Evolutionary conservation across 2,329 filamentous ascomycete species (phyloP).

Genomic region (Lecanicillium sp.): DNA sequence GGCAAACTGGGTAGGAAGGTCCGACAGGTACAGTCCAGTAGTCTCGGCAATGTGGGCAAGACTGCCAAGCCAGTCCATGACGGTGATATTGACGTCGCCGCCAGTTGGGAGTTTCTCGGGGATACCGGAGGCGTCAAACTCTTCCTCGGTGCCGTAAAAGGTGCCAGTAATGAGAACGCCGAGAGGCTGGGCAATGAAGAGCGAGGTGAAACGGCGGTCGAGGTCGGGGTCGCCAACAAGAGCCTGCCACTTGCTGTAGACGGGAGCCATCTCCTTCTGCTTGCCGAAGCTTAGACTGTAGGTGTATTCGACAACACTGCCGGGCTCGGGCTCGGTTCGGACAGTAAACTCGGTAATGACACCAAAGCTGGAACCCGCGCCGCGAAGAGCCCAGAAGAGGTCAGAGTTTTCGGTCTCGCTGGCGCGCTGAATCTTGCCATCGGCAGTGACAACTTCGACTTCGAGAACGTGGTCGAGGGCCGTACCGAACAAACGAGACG

Average conservation of each 20-base stretch:
- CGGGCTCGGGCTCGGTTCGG: conserved; percentile 47
- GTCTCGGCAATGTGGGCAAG: conserved; percentile 44
- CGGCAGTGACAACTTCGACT: conserved; percentile 47
- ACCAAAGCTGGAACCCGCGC: conserved; percentile 48
- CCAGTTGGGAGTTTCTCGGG: conserved; percentile 34
- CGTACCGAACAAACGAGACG: conserved; percentile 51
- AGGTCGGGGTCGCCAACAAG: conserved; percentile 45
- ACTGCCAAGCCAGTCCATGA: conserved; percentile 55
- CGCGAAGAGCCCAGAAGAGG: conserved; percentile 48
- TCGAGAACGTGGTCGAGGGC: conserved; percentile 46
- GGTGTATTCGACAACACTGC: conserved; percentile 48
- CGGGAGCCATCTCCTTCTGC: conserved; percentile 35
- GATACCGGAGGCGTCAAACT: conserved; percentile 46
- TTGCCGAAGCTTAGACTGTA: conserved; percentile 44
- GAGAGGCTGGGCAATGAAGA: conserved; percentile 45
- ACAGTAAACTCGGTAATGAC: conserved; percentile 49
- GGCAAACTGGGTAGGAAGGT: conserved; percentile 43
- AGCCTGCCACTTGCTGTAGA: conserved; percentile 51
- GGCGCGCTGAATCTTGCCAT: conserved; percentile 41
- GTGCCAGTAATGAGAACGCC: conserved; percentile 50
- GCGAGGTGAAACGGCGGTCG: conserved; percentile 48
- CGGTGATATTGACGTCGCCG: conserved; percentile 32
- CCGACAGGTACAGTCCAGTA: conserved; percentile 36
- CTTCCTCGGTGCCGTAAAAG: conserved; percentile 50
- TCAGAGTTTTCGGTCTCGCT: conserved; percentile 40